A percentile compares a stretch with the other conserved stretches of the same genome.
Conservation (phyloP, 2,329 filamentous ascomycete genomes). For the Cordyceps tenuipes region DNA sequence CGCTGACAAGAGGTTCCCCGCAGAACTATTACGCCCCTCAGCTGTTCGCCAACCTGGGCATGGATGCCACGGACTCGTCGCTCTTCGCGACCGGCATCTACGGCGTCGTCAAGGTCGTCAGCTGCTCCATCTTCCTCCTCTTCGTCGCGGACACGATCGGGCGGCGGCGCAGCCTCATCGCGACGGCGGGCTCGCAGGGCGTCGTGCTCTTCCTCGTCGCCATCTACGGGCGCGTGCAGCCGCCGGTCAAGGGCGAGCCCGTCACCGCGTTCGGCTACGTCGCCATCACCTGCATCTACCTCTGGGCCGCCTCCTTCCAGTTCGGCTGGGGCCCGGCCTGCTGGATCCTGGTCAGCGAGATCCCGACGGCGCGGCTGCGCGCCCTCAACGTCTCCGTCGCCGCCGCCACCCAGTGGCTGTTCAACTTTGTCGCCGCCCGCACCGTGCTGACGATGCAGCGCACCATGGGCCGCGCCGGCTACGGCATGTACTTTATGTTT, state of each 20-base stretch:
- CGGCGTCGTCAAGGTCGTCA: constrained; percentile 60
- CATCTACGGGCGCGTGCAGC: constrained; percentile 57
- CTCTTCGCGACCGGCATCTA: constrained; percentile 70
- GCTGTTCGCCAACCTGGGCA: constrained; percentile 59
- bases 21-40: constrained; percentile 59
- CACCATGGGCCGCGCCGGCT: constrained; percentile 36
- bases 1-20: too few relatives aligned
- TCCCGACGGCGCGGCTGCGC: constrained; percentile 57
- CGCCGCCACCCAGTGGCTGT: constrained; percentile 63
- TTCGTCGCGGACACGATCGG: constrained; percentile 64
- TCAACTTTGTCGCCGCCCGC: constrained; percentile 64
- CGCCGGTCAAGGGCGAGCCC: constrained; percentile 42
- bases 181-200: constrained; percentile 56
- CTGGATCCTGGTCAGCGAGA: constrained; percentile 64
- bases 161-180: constrained; percentile 50
- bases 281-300: constrained; percentile 62
- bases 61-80: constrained; percentile 45
- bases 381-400: constrained; percentile 60
- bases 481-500: constrained; percentile 62
- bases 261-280: constrained; percentile 62
- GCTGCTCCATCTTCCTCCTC: constrained; percentile 55
- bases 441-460: constrained; percentile 61
- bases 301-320: constrained; percentile 63
- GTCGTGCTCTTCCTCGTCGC: constrained; percentile 61
- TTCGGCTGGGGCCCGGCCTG: constrained; percentile 64